Evolutionary conservation across 2,329 filamentous ascomycete species (phyloP).

Genomic region (Pseudogymnoascus sp.): DNA sequence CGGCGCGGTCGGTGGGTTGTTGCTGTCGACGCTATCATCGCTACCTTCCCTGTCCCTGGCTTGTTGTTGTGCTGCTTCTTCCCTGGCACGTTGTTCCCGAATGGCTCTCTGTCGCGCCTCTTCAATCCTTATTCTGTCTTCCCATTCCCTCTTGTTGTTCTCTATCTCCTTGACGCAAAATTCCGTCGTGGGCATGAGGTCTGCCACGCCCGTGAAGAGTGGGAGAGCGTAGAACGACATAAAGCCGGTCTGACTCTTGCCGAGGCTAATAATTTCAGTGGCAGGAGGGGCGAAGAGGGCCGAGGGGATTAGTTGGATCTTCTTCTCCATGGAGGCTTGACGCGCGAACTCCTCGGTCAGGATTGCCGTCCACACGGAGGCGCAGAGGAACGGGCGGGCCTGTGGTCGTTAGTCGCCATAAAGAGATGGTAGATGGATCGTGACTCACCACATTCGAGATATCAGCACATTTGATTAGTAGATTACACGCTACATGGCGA

Average conservation of each 20-base stretch:
- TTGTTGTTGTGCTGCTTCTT: constrained; percentile 6
- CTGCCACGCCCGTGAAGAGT: constrained; percentile 78
- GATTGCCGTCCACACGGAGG: constrained; percentile 82
- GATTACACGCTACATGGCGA: constrained; percentile 72
- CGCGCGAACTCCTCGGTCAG: constrained; percentile 93
- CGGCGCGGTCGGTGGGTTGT: not conserved
- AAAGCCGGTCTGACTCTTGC: constrained; percentile 84
- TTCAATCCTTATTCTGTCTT: constrained; percentile 56
- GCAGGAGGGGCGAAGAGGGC: constrained; percentile 79
- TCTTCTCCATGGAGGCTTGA: constrained; percentile 83
- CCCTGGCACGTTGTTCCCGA: too few relatives aligned
- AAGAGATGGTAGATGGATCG: not conserved
- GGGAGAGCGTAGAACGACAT: constrained; percentile 95
- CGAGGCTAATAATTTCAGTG: constrained; percentile 73
- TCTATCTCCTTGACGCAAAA: constrained; percentile 80
- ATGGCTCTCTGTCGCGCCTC: constrained; percentile 26
- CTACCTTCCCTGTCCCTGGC: constrained; percentile 28
- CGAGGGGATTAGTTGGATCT: constrained; percentile 70
- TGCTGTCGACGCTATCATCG: constrained; percentile 28
- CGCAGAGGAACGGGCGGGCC: constrained; percentile 76
- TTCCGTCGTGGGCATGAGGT: constrained; percentile 74
- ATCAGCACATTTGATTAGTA: constrained; percentile 96
- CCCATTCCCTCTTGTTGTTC: constrained; percentile 66
- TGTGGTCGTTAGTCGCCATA: constrained; percentile 30
- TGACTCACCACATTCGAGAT: constrained; percentile 90